These are phyloP conservation scores for Linderniella brevidens DNA, from an alignment of 257 asterid genomes.

Conservation along the genomic window DNA sequence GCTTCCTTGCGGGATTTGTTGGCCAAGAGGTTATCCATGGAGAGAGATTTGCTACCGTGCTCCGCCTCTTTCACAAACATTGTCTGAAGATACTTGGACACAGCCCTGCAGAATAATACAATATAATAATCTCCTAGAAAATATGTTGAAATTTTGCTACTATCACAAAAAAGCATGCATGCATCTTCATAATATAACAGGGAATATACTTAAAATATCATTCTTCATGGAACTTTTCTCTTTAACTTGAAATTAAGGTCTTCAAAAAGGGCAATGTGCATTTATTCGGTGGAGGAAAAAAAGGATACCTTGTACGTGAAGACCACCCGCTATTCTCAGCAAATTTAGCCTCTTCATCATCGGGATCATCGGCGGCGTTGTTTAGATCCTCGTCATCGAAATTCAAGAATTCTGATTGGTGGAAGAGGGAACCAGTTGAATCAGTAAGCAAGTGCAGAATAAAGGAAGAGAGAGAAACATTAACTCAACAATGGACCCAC, in stretches of 20 bases:
- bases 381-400: slow-evolving; percentile 68
- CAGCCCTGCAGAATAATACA: slow-evolving; percentile 40
- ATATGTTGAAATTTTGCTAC: no score
- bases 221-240: no score
- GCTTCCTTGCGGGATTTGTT: slow-evolving; percentile 97
- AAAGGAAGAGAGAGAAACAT: not conserved
- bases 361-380: slow-evolving; percentile 55
- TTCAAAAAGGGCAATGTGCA: not conserved
- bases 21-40: slow-evolving; percentile 46
- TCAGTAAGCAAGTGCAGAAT: not conserved
- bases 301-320: slow-evolving; percentile 75
- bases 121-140: no score
- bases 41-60: slow-evolving; percentile 33
- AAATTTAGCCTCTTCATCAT: slow-evolving; percentile 38
- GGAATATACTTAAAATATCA: no score
- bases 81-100: slow-evolving; percentile 74
- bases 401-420: slow-evolving; percentile 63
- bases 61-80: slow-evolving; percentile 56
- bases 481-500: not conserved
- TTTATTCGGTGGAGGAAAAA: not conserved
- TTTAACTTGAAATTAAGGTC: not conserved
- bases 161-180: no score
- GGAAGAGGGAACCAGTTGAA: slow-evolving; percentile 12
- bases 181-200: no score
- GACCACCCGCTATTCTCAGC: slow-evolving; percentile 96